Evolutionary conservation across 305 asterid genomes (phyloP).

Genomic region (Euphrasia arctica): DNA sequence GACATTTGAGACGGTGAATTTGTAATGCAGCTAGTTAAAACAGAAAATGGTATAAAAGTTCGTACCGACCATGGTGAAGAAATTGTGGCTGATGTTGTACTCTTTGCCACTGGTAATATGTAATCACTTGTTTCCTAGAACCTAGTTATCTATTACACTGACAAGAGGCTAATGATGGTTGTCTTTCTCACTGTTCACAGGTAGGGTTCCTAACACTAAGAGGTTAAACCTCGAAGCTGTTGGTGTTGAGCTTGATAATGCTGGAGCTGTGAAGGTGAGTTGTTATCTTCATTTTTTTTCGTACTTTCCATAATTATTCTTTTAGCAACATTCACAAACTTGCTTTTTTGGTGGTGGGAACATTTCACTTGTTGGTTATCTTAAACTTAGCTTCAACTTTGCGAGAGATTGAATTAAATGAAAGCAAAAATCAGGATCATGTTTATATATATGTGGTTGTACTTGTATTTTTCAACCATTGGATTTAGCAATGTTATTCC

Average conservation of each 20-base stretch:
- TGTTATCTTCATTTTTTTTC: constrained; percentile 12
- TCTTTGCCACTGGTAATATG: constrained; percentile 92
- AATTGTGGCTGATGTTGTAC: constrained; percentile 87
- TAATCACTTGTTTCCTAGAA: constrained; percentile 3
- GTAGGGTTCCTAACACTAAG: constrained; percentile 88
- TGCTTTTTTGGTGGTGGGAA: background rate
- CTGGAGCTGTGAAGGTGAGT: constrained; percentile 79
- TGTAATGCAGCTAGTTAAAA: constrained; percentile 68
- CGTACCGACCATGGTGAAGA: constrained; percentile 85
- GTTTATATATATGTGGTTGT: background rate
- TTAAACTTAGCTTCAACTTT: background rate
- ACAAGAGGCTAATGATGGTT: constrained; percentile 13
- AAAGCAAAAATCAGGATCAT: background rate
- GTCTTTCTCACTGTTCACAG: constrained; percentile 42
- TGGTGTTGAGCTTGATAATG: constrained; percentile 74
- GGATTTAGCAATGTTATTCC: background rate
- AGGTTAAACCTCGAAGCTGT: constrained; percentile 85
- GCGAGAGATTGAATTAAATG: background rate
- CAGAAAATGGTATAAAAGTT: constrained; percentile 76
- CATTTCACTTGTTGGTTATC: background rate
- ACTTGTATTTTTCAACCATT: constrained; percentile 2
- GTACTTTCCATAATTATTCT: constrained; percentile 4
- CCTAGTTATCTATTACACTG: background rate
- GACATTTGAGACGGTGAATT: constrained; percentile 22
- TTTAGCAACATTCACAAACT: background rate